These are phyloP conservation scores for Hanseniaspora gamundiae DNA, from an alignment of 1,139 yeast genomes.

Conservation along the genomic window DNA sequence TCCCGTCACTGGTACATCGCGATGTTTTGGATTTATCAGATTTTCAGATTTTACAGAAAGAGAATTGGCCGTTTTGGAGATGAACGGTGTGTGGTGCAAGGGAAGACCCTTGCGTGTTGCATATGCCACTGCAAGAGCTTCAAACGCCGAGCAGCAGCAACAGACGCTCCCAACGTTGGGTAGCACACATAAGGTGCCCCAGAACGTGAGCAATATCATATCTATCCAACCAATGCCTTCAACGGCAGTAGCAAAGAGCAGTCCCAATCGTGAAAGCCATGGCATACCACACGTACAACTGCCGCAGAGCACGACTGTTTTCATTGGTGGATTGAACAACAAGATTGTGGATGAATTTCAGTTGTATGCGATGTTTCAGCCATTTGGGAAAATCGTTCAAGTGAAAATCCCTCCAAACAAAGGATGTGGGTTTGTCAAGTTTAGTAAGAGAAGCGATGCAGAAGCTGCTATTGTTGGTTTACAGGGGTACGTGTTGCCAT, in stretches of 20 bases:
- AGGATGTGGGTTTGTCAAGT: slow-evolving; percentile 64
- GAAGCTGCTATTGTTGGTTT: slow-evolving; percentile 58
- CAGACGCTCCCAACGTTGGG: no score
- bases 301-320: slow-evolving; percentile 48
- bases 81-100: slow-evolving; percentile 70
- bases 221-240: slow-evolving; percentile 8
- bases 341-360: slow-evolving; percentile 44
- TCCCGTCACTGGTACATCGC: slow-evolving; percentile 58
- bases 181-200: no score
- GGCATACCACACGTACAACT: not conserved
- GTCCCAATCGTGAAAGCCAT: not conserved
- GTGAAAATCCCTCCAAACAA: slow-evolving; percentile 46
- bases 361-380: slow-evolving; percentile 45
- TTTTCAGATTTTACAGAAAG: slow-evolving; percentile 63
- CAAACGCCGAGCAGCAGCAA: not conserved
- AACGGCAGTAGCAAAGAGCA: slow-evolving; percentile 4
- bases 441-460: slow-evolving; percentile 50
- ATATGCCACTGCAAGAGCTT: slow-evolving; percentile 51
- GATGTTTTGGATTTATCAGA: slow-evolving; percentile 90
- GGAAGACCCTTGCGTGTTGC: slow-evolving; percentile 71
- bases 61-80: slow-evolving; percentile 61
- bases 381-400: slow-evolving; percentile 54
- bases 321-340: slow-evolving; percentile 57
- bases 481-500: slow-evolving; percentile 62
- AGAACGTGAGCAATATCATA: not conserved